Evolutionary conservation across 768 basidiomycete species (phyloP).

Genomic region (Tephrocybe rancida): DNA sequence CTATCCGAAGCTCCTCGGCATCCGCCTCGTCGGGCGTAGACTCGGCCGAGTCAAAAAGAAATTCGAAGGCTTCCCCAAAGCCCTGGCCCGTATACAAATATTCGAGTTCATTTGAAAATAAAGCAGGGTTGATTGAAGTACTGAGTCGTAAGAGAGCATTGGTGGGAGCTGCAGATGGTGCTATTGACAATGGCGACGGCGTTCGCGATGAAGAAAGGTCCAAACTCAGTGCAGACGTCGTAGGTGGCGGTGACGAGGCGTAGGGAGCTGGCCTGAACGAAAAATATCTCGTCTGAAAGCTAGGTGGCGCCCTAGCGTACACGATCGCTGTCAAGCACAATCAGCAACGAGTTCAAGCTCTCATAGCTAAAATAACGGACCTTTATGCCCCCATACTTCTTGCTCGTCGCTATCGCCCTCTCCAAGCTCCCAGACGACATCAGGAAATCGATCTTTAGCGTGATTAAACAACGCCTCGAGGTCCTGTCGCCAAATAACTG

Average conservation of each 20-base stretch:
- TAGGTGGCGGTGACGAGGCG: conserved; percentile 50
- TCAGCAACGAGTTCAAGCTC: background rate
- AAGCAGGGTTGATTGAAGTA: conserved; percentile 70
- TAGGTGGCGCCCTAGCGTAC: conserved; percentile 91
- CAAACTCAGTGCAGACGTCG: conserved; percentile 65
- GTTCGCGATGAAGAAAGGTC: conserved; percentile 40
- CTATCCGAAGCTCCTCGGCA: conserved; percentile 58
- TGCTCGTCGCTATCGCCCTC: conserved; percentile 52
- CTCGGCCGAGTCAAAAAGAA: conserved; percentile 75
- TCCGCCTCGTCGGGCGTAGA: conserved; percentile 47
- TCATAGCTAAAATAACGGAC: conserved; percentile 40
- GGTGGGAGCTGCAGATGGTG: conserved; percentile 41
- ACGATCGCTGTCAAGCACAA: conserved; percentile 61
- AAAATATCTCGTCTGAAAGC: conserved; percentile 90
- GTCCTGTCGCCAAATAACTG: conserved; percentile 78
- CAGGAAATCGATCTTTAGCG: conserved; percentile 93
- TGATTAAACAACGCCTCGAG: conserved; percentile 74
- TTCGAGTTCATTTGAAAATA: conserved; percentile 91
- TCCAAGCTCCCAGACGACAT: conserved; percentile 88
- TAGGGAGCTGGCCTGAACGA: conserved; percentile 62
- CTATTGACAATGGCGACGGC: conserved; percentile 44
- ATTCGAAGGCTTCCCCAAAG: conserved; percentile 85
- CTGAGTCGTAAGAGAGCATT: conserved; percentile 61
- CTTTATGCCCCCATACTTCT: conserved; percentile 95
- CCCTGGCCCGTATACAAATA: conserved; percentile 94